Percentiles rank a stretch among this genome's conserved stretches.
Evolutionary conservation across 768 basidiomycete species (phyloP).

Genomic region (Termitomyces sp.): DNA sequence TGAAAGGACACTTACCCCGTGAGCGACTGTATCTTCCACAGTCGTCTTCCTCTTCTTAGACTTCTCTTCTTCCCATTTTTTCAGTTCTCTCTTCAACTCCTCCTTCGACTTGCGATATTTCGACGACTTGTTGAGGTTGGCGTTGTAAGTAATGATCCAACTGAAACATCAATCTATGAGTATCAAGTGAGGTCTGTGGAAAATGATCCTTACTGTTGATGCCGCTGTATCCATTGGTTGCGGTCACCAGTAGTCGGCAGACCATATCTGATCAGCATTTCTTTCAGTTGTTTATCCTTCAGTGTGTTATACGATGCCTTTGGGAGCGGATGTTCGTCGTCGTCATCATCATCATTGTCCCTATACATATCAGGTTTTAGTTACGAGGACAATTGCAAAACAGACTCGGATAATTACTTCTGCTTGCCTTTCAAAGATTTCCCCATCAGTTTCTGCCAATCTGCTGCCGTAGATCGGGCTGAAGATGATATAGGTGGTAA

Average conservation of each 20-base stretch:
- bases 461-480: constrained; percentile 25
- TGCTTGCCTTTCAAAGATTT: constrained; percentile 40
- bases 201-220: constrained; percentile 46
- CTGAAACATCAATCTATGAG: constrained; percentile 28
- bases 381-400: not conserved
- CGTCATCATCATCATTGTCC: constrained; percentile 22
- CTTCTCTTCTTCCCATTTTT: constrained; percentile 54
- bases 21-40: constrained; percentile 34
- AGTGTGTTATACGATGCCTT: constrained; percentile 64
- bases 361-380: not conserved
- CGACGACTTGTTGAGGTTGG: constrained; percentile 60
- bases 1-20: constrained; percentile 32
- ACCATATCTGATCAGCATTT: constrained; percentile 49
- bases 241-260: constrained; percentile 54
- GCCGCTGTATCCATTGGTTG: constrained; percentile 48
- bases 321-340: constrained; percentile 48
- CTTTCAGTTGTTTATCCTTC: constrained; percentile 58
- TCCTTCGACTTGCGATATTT: constrained; percentile 40
- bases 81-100: constrained; percentile 52
- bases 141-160: constrained; percentile 69
- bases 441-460: constrained; percentile 47
- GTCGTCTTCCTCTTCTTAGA: constrained; percentile 37
- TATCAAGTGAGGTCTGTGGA: not conserved
- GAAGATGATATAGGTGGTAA: constrained; percentile 24
- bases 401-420: constrained; percentile 20